Base-by-base conservation (phyloP, 768 basidiomycete species). In the Termitomyces sp. region DNA sequence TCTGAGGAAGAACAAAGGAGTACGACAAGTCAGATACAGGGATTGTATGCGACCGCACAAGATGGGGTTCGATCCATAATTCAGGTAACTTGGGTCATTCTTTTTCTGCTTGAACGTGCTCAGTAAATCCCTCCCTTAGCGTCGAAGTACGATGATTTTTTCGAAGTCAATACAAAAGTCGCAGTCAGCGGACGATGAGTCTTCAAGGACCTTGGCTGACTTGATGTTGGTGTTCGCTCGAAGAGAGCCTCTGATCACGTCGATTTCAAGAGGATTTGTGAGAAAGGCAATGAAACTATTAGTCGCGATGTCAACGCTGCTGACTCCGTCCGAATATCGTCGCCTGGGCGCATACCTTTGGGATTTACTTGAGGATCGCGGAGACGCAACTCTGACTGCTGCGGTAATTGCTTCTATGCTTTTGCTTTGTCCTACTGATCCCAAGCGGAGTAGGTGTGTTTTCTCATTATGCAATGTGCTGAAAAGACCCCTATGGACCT, bases 381-480 rank as follows among this genome's bases (percentile, higher is more conserved):
- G 71, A 30, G 75, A 82, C 59, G 58, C 69, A 3, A 72, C 71
- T 45, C 64, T 74, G 17, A 71, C 81, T 15, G 71, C 76, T 54
- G 74, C 83, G 30, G 88, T 87, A 55, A 52, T 82, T 67, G 9
- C 17, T 48, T 54, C 12, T 45, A 37, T 35, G 46, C 2, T 45
- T 4, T 44, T 26, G 53, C 5, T 7, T 24, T n/a, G 17, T 12
- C 19, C 44, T 47, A 8, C 15, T 8, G 45, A 22, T 10, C 41
- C 48, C 14, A 54, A 49, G 50, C 14, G 55, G 26, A 57, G 26
- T 55, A 84, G 83, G 75, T 81, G 4, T 83, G 80, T 60, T 89
- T 85, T 64, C 68, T 90, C 22, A 56, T 83, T 24, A 88, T 88
- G 84, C 85, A 87, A 66, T 85, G 81, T 59, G 85, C 84, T 0